Conservation (phyloP, 2,329 filamentous ascomycete species). For the Phyllachora maydis region DNA sequence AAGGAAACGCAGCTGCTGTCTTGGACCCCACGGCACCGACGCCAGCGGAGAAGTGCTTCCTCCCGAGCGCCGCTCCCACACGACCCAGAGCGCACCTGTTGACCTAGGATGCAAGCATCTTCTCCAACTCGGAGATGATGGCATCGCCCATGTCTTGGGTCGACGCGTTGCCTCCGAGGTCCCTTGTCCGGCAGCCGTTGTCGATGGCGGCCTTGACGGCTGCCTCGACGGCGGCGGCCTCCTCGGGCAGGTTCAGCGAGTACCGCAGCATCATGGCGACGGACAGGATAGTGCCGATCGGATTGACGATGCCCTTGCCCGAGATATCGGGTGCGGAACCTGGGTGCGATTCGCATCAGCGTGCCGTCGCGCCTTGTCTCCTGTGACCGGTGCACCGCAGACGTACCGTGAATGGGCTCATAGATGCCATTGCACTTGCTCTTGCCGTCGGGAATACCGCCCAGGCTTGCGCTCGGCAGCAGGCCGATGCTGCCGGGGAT, state of each 20-base stretch:
- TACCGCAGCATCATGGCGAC: constrained; percentile 94
- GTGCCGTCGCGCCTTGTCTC: no score
- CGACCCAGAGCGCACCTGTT: no score
- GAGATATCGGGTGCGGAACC: constrained; percentile 87
- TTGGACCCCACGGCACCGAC: no score
- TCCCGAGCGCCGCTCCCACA: no score
- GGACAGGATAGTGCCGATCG: constrained; percentile 77
- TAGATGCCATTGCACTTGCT: constrained; percentile 82
- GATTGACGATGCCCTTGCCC: constrained; percentile 80
- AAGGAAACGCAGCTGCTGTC: no score
- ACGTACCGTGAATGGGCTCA: constrained; percentile 89
- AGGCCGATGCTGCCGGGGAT: constrained; percentile 83
- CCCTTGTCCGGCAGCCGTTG: constrained; percentile 55
- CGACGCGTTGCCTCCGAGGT: constrained; percentile 58
- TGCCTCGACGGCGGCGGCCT: constrained; percentile 62
- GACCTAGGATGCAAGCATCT: constrained; percentile 34
- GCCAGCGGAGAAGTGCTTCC: no score
- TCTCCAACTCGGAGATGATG: constrained; percentile 52
- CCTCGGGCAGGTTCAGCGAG: constrained; percentile 58
- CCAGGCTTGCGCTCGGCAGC: constrained; percentile 71
- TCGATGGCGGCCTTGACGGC: constrained; percentile 69
- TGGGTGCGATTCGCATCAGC: no score
- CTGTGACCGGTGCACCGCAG: no score
- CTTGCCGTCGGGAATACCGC: constrained; percentile 71
- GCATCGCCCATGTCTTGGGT: constrained; percentile 65